A percentile compares a stretch with the other conserved stretches of the same genome.
These are phyloP conservation scores for Phytophthora lateralis DNA, from an alignment of 352 stramenopile genomes.

Conservation along the genomic window DNA sequence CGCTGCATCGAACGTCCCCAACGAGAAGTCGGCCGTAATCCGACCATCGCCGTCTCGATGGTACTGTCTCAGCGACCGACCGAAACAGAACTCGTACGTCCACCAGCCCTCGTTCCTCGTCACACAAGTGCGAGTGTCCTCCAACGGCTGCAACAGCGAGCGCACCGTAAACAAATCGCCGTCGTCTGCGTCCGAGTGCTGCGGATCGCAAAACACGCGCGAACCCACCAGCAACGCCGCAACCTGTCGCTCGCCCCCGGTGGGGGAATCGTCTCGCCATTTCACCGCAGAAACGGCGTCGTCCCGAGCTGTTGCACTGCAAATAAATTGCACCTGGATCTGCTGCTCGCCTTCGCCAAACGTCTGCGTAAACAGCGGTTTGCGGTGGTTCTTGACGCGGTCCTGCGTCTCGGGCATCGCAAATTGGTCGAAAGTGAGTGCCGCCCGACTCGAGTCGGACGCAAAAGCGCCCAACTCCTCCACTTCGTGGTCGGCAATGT, in stretches of 20 bases:
- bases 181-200: slow-evolving; percentile 52
- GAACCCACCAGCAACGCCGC: slow-evolving; percentile 69
- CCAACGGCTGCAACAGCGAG: slow-evolving; percentile 58
- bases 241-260: slow-evolving; percentile 15
- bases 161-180: slow-evolving; percentile 55
- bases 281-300: slow-evolving; percentile 52
- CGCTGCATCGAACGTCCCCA: slow-evolving; percentile 57
- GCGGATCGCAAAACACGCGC: slow-evolving; percentile 68
- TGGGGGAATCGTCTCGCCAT: slow-evolving; percentile 30
- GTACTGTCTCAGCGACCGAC: slow-evolving; percentile 71
- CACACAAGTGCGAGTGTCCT: slow-evolving; percentile 58
- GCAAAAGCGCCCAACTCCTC: slow-evolving; percentile 47
- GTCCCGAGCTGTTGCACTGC: slow-evolving; percentile 48
- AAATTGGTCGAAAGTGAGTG: slow-evolving; percentile 56
- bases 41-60: slow-evolving; percentile 70
- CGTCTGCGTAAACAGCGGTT: slow-evolving; percentile 70
- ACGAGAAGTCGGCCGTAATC: slow-evolving; percentile 70
- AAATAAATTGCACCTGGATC: slow-evolving; percentile 78
- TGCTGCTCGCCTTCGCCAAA: slow-evolving; percentile 37
- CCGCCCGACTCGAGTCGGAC: slow-evolving; percentile 35
- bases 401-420: slow-evolving; percentile 46
- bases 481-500: slow-evolving; percentile 30
- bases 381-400: slow-evolving; percentile 43
- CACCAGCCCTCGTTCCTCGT: slow-evolving; percentile 85
- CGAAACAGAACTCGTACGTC: slow-evolving; percentile 88